These are phyloP conservation scores for Penicillium alfredii DNA, from an alignment of 495 filamentous ascomycete species.

Conservation along the genomic window DNA sequence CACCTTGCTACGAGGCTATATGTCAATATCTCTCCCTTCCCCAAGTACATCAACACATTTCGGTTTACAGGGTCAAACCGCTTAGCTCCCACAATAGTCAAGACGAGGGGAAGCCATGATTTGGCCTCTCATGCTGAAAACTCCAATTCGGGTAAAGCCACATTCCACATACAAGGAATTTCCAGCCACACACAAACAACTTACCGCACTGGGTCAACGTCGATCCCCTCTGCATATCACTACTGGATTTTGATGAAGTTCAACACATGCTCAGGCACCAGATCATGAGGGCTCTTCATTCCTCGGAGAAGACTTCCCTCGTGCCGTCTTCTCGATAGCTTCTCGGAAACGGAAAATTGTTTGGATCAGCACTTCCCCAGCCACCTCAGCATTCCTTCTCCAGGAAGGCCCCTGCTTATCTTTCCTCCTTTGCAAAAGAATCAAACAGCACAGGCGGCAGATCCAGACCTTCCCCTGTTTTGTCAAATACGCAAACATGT, in stretches of 20 bases:
- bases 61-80: no score
- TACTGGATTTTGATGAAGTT: neutral
- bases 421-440: constrained; percentile 2
- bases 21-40: no score
- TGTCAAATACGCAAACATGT: constrained; percentile 14
- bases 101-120: no score
- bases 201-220: neutral
- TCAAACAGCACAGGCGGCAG: neutral
- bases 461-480: neutral
- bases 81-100: no score
- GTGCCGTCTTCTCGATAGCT: neutral
- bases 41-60: no score
- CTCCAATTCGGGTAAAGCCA: neutral
- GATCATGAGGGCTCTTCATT: neutral
- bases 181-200: constrained; percentile 11
- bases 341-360: constrained; percentile 6
- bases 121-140: neutral
- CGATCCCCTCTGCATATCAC: neutral
- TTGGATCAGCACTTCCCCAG: constrained; percentile 2
- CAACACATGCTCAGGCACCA: no score
- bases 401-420: neutral
- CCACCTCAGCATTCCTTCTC: constrained; percentile 2
- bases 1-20: no score
- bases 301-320: neutral
- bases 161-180: constrained; percentile 15